These are phyloP conservation scores for Metschnikowia corniflorae DNA, from an alignment of 805 yeast species.

Conservation along the genomic window DNA sequence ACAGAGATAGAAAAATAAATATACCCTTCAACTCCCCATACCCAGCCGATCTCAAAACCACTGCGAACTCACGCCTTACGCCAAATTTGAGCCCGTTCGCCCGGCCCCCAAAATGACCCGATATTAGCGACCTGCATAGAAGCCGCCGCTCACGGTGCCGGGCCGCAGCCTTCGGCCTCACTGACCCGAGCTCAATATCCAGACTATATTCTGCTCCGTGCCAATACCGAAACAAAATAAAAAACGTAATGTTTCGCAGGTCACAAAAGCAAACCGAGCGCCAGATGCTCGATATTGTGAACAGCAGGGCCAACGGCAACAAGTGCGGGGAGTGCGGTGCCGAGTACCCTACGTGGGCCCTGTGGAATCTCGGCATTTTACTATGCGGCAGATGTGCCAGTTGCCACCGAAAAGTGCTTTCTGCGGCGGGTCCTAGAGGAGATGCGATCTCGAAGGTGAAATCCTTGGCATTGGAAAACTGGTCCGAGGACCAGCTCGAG, in stretches of 20 bases:
- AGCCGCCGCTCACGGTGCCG: too few relatives aligned
- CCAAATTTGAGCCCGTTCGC: too few relatives aligned
- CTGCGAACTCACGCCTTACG: too few relatives aligned
- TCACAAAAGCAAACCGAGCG: slow-evolving; percentile 44
- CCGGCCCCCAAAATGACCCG: too few relatives aligned
- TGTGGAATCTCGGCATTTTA: slow-evolving; percentile 57
- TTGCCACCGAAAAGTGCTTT: slow-evolving; percentile 57
- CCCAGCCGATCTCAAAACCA: too few relatives aligned
- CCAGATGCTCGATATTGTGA: slow-evolving; percentile 57
- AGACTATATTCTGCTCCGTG: too few relatives aligned
- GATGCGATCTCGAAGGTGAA: slow-evolving; percentile 55
- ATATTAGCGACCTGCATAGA: too few relatives aligned
- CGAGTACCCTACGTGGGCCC: slow-evolving; percentile 60
- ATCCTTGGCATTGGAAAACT: slow-evolving; percentile 67
- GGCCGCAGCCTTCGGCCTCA: too few relatives aligned
- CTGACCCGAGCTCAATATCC: too few relatives aligned
- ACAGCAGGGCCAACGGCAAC: slow-evolving; percentile 55
- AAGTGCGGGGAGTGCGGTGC: slow-evolving; percentile 78
- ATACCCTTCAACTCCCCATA: too few relatives aligned
- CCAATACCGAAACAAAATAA: too few relatives aligned
- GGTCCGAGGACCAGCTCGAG: slow-evolving; percentile 59
- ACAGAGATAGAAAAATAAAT: too few relatives aligned
- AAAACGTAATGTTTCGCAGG: slow-evolving; percentile 32
- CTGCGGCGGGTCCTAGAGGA: slow-evolving; percentile 42
- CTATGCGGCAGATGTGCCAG: slow-evolving; percentile 86